A percentile compares a stretch with the other conserved stretches of the same genome.
Conservation (phyloP, 73 alveolate genomes). For the Strombidium stylifer region DNA sequence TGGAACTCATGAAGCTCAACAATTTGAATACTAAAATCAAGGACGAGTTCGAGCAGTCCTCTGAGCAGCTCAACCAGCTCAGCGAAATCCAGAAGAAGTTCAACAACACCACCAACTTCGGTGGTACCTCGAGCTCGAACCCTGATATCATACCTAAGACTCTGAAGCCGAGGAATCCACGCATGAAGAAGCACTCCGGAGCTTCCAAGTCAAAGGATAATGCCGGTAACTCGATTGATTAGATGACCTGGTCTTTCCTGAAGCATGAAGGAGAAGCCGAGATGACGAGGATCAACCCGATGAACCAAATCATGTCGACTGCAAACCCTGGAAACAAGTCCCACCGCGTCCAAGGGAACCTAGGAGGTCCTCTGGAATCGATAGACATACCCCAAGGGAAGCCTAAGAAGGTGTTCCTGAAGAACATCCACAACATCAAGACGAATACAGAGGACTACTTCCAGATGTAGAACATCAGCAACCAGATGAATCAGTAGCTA, state of each 20-base stretch:
- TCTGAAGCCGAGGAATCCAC: conserved; percentile 14
- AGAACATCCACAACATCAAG: too few relatives aligned
- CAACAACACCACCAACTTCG: conserved; percentile 24
- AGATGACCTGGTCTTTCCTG: conserved; percentile 23
- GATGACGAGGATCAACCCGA: neutral
- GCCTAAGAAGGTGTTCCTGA: too few relatives aligned
- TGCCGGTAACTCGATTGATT: conserved; percentile 3
- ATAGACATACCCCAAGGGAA: too few relatives aligned
- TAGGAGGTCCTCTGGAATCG: too few relatives aligned
- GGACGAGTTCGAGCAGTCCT: neutral
- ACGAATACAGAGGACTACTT: too few relatives aligned
- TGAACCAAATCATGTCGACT: too few relatives aligned
- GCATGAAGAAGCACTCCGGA: conserved; percentile 26
- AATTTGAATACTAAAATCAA: conserved; percentile 36
- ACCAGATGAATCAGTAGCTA: too few relatives aligned
- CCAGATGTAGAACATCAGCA: too few relatives aligned
- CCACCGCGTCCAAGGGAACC: too few relatives aligned
- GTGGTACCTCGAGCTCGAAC: conserved; percentile 1
- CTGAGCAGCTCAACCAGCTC: conserved; percentile 31
- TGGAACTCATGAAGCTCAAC: neutral
- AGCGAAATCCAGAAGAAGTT: conserved; percentile 40
- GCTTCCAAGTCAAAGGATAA: neutral
- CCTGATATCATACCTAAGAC: conserved; percentile 7
- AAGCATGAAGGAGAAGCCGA: conserved; percentile 22
- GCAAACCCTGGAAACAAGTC: too few relatives aligned